Conservation (phyloP, 2,329 filamentous ascomycete species). For the Alternaria triticimaculans region DNA sequence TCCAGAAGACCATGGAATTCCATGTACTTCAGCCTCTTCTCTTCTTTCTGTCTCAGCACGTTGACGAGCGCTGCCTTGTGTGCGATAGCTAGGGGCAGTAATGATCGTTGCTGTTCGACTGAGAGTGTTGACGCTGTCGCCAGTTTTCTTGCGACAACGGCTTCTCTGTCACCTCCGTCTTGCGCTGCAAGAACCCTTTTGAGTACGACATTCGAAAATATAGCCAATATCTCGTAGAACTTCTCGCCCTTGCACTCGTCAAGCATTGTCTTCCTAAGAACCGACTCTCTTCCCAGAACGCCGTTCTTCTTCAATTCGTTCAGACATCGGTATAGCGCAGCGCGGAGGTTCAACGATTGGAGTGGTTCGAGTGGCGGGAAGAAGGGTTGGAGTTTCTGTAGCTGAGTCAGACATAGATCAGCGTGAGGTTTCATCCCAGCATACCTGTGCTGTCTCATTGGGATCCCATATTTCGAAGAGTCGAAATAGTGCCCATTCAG, state of each 20-base stretch:
- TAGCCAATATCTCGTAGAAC: slow-evolving; percentile 82
- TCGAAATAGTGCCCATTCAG: slow-evolving; percentile 91
- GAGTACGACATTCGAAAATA: slow-evolving; percentile 83
- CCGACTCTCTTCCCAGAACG: slow-evolving; percentile 76
- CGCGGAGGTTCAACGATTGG: slow-evolving; percentile 88
- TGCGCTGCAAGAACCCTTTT: slow-evolving; percentile 67
- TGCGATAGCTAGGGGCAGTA: slow-evolving; percentile 74
- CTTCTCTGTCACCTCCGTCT: slow-evolving; percentile 48
- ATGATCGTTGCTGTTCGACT: slow-evolving; percentile 41
- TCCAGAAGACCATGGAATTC: slow-evolving; percentile 71
- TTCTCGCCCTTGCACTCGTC: slow-evolving; percentile 95
- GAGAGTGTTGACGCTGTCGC: slow-evolving; percentile 49
- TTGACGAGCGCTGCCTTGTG: slow-evolving; percentile 72
- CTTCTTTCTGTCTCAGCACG: slow-evolving; percentile 65
- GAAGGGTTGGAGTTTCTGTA: slow-evolving; percentile 83
- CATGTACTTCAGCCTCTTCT: slow-evolving; percentile 63
- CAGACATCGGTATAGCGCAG: slow-evolving; percentile 79
- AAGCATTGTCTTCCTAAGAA: slow-evolving; percentile 91
- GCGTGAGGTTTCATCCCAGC: background rate
- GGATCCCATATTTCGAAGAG: slow-evolving; percentile 86
- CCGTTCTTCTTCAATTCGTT: slow-evolving; percentile 90
- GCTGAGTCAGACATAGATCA: background rate
- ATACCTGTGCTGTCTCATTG: slow-evolving; percentile 74
- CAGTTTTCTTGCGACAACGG: slow-evolving; percentile 59
- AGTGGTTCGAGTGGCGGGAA: slow-evolving; percentile 90